These are phyloP conservation scores for Drechslerella dactyloides DNA, from an alignment of 2,329 filamentous ascomycete species.

Conservation along the genomic window DNA sequence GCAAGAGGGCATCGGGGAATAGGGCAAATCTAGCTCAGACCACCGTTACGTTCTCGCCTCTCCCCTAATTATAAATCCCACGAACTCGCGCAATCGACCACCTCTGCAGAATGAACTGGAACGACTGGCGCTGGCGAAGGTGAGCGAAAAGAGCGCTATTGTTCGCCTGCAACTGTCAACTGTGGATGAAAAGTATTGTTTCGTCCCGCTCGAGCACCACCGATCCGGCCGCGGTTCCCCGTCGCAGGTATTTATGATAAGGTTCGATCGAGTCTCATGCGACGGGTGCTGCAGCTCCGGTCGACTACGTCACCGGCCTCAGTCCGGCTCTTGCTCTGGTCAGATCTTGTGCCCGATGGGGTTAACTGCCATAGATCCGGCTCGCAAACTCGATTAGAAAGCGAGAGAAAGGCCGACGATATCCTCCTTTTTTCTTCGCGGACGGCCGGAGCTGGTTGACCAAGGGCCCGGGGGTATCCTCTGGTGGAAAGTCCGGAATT, in stretches of 20 bases:
- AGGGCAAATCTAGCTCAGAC: too few species aligned
- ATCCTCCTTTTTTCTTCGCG: not conserved
- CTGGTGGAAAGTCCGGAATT: not conserved
- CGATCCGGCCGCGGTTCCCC: too few species aligned
- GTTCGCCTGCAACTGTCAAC: too few species aligned
- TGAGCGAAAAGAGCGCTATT: too few species aligned
- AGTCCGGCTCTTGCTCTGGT: constrained; percentile 8
- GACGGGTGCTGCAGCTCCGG: not conserved
- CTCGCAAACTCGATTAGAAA: constrained; percentile 2
- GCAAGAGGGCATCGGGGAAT: too few species aligned
- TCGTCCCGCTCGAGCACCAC: too few species aligned
- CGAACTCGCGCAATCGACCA: too few species aligned
- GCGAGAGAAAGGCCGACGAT: constrained; percentile 3
- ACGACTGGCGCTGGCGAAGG: too few species aligned
- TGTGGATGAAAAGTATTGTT: too few species aligned
- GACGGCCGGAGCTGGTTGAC: not conserved
- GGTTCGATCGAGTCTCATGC: constrained; percentile 6
- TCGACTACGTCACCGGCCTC: constrained; percentile 24
- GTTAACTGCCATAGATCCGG: constrained; percentile 25
- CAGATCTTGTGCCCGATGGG: constrained; percentile 30
- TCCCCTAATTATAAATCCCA: too few species aligned
- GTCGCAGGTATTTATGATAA: not conserved
- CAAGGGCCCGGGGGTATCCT: not conserved
- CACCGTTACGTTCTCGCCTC: too few species aligned
- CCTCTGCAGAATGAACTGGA: too few species aligned